These are phyloP conservation scores for Neurospora intermedia DNA, from an alignment of 495 filamentous ascomycete genomes.

Conservation along the genomic window DNA sequence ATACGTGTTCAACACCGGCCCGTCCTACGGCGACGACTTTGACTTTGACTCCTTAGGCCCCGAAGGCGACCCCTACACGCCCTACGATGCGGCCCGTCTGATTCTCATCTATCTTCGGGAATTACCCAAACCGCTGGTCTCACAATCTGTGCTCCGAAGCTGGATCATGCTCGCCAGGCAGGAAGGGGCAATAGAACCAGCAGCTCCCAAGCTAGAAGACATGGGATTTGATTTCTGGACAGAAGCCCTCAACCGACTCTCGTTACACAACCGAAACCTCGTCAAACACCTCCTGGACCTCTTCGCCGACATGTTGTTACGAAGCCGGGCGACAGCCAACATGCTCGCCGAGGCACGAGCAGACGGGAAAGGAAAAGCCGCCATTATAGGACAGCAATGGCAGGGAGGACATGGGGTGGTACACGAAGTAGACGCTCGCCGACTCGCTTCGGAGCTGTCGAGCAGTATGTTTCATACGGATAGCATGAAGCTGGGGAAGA, in stretches of 20 bases:
- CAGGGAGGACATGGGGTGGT: background rate
- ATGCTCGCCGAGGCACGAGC: background rate
- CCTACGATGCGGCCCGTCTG: conserved; percentile 17
- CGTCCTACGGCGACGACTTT: conserved; percentile 17
- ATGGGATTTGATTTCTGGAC: conserved; percentile 24
- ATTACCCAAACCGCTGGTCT: conserved; percentile 18
- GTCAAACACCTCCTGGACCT: conserved; percentile 17
- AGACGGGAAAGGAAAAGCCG: background rate
- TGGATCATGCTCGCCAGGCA: conserved; percentile 21
- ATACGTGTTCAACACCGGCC: conserved; percentile 11
- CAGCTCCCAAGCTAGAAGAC: conserved; percentile 12
- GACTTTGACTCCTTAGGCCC: conserved; percentile 4
- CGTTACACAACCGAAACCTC: conserved; percentile 15
- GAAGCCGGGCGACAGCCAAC: background rate
- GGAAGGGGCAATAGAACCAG: conserved; percentile 18
- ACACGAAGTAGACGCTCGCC: conserved; percentile 14
- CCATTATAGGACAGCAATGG: background rate
- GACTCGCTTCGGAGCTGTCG: conserved; percentile 15
- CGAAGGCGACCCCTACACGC: conserved; percentile 13
- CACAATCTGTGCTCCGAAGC: conserved; percentile 10
- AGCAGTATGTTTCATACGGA: conserved; percentile 19
- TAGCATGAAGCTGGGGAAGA: background rate
- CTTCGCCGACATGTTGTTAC: conserved; percentile 16
- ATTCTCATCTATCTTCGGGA: conserved; percentile 17
- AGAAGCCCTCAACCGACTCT: conserved; percentile 22